Evolutionary conservation across 2,329 filamentous ascomycete species (phyloP), one percentile per base, ranked within the genome.

Genomic region (Elsinoe australis): DNA sequence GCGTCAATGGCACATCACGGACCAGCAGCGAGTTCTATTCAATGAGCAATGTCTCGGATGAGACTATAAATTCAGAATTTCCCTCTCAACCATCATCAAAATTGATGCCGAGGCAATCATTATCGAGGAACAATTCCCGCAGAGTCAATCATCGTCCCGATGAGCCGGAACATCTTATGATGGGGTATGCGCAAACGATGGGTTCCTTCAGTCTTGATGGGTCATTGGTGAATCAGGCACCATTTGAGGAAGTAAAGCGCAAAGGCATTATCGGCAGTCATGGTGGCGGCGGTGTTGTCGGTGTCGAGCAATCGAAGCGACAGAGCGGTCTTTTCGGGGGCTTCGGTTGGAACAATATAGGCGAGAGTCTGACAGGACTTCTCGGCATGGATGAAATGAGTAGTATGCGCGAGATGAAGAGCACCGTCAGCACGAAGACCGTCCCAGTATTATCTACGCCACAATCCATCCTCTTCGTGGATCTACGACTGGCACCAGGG

Each of bases 21-120:
- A 95, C 87, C 54, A 98, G 92, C 62, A 85, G 85, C 47, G 92
- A 98, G 60, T 94, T 96, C 59, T 96, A 95, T 64, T 89, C 89
- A 1, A 70, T 90, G 63, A 95, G 90, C 69, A 95, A 96, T 62
- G 84, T 95, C 60, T 96, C 92, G 5, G 87, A 85, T 12, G 92
- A 98, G 64, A 98, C 92, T 2, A 64, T 96, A 39, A 83, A 83
- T 8, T 98, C 92, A 0, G 92, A 96, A 65, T 42, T 58, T 14
- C 59, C 59, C 4, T 67, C 67, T 5, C 68, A 71, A 39, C 62
- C 69, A 14, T 67, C 60, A 57, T 71, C 66, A 34, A 67, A 72
- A 34, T 62, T 84, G 10, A 71, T 80, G 14, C 78, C 59, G 2
- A 58, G 82, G 24, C 63, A 64, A 4, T 33, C 62, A 61, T 45